phyloP scores from a whole-genome alignment of 169 alveolate species.

The Eimeria sp. region DNA sequence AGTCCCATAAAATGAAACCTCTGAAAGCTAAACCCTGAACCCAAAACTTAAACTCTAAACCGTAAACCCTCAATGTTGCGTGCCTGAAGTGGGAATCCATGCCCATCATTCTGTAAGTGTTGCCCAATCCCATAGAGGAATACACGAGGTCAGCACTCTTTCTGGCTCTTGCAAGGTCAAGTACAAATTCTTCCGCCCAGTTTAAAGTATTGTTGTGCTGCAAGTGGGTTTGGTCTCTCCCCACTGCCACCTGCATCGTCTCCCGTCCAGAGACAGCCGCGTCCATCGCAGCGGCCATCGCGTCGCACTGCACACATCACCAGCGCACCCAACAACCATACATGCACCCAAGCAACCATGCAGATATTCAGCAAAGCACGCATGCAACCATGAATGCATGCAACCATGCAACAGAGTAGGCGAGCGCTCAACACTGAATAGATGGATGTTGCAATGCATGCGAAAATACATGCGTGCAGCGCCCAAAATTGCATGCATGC shows the following conservation, averaged over 20 bases:
- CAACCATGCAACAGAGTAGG: too few relatives aligned
- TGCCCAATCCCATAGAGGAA: slow-evolving; percentile 88
- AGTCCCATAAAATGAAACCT: not conserved
- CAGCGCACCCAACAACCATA: not conserved
- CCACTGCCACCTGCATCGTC: slow-evolving; percentile 5
- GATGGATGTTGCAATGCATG: not conserved
- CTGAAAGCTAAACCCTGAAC: not conserved
- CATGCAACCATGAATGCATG: too few relatives aligned
- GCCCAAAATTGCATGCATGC: too few relatives aligned
- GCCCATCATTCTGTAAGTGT: slow-evolving; percentile 81
- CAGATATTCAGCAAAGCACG: too few relatives aligned
- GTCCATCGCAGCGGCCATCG: slow-evolving; percentile 89
- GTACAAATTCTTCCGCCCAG: slow-evolving; percentile 86
- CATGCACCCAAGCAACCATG: not conserved
- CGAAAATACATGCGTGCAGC: not conserved
- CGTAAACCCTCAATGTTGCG: not conserved
- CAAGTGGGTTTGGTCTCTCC: slow-evolving; percentile 41
- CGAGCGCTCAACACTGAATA: too few relatives aligned
- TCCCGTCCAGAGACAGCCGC: slow-evolving; percentile 23
- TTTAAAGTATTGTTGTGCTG: slow-evolving; percentile 49
- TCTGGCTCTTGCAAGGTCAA: slow-evolving; percentile 88
- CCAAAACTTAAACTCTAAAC: not conserved
- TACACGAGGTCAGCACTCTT: slow-evolving; percentile 88
- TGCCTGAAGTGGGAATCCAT: slow-evolving; percentile 78
- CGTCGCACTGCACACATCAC: slow-evolving; percentile 74